phyloP scores from a whole-genome alignment of 768 basidiomycete species.

The Crassisporium funariophilum region DNA sequence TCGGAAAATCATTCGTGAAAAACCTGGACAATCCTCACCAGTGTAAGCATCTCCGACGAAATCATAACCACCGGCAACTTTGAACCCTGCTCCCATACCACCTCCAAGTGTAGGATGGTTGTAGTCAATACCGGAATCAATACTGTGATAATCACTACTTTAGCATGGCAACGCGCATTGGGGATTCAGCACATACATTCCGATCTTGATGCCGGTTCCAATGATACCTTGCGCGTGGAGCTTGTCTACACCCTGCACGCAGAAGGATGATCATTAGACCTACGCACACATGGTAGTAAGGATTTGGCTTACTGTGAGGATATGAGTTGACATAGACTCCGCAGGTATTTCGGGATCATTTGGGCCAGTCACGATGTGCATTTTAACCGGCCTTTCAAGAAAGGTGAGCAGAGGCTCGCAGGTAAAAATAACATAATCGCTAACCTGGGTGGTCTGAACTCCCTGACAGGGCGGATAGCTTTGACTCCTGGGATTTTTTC shows the following conservation, averaged over 20 bases:
- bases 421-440: not conserved
- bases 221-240: constrained; percentile 62
- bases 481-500: constrained; percentile 49
- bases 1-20: not conserved
- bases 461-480: constrained; percentile 53
- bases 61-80: constrained; percentile 52
- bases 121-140: constrained; percentile 58
- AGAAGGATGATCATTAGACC: not conserved
- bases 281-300: not conserved
- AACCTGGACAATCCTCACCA: constrained; percentile 1
- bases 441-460: constrained; percentile 38
- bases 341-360: constrained; percentile 42
- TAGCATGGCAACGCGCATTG: not conserved
- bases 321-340: constrained; percentile 49
- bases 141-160: constrained; percentile 26
- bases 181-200: constrained; percentile 42
- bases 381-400: constrained; percentile 32
- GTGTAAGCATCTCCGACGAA: constrained; percentile 54
- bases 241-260: constrained; percentile 55
- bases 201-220: constrained; percentile 72
- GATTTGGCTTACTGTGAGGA: constrained; percentile 43
- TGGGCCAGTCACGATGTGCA: constrained; percentile 37
- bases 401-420: not conserved
- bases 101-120: constrained; percentile 55
- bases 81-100: constrained; percentile 46